phyloP scores from a whole-genome alignment of 768 basidiomycete species.

The Lyophyllum shimeji region DNA sequence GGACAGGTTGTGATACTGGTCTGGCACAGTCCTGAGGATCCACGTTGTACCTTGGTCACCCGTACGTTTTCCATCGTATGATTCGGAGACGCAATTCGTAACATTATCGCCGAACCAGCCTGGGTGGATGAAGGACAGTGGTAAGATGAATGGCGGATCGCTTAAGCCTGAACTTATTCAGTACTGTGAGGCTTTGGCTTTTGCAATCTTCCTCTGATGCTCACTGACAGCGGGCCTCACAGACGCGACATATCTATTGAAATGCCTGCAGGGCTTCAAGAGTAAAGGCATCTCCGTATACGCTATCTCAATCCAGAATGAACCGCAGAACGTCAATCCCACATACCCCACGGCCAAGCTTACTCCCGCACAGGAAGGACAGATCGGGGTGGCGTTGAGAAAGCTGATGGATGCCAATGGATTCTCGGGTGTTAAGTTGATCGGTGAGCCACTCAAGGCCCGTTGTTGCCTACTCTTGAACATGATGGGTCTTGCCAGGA shows the following conservation, averaged over 20 bases:
- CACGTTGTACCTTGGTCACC: constrained; percentile 74
- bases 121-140: constrained; percentile 72
- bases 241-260: constrained; percentile 62
- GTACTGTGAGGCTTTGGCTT: constrained; percentile 36
- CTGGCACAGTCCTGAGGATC: constrained; percentile 35
- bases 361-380: constrained; percentile 49
- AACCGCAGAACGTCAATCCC: constrained; percentile 52
- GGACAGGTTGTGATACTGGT: no score
- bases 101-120: constrained; percentile 43
- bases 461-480: neutral
- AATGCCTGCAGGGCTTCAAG: constrained; percentile 65
- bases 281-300: constrained; percentile 57
- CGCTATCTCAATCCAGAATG: constrained; percentile 62
- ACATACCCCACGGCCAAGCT: constrained; percentile 66
- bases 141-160: constrained; percentile 64
- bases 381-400: constrained; percentile 53
- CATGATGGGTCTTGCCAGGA: constrained; percentile 16
- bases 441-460: constrained; percentile 34
- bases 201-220: neutral
- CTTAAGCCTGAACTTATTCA: constrained; percentile 44
- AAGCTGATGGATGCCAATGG: constrained; percentile 60
- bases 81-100: neutral
- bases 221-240: constrained; percentile 34
- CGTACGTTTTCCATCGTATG: constrained; percentile 27
- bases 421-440: constrained; percentile 54